Evolutionary conservation across 345 rosid species (phyloP).

Genomic region (Bruguiera gymnorhiza): DNA sequence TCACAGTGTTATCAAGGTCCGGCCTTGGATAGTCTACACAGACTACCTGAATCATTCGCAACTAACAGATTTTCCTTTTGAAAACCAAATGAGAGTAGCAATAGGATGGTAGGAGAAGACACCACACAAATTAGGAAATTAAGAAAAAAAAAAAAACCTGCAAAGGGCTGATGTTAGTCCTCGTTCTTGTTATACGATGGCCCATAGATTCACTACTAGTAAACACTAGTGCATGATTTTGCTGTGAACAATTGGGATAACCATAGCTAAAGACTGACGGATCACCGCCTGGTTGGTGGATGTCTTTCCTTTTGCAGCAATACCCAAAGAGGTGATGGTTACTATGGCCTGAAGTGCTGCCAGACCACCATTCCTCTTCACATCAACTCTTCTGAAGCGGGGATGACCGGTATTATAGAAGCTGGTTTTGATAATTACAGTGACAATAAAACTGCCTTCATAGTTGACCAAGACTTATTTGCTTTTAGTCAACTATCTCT

Average conservation of each 20-base stretch:
- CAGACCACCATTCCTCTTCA: conserved; percentile 10
- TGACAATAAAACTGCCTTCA: neutral
- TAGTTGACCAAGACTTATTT: neutral
- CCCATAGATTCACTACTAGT: conserved; percentile 48
- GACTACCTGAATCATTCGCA: conserved; percentile 45
- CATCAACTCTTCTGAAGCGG: neutral
- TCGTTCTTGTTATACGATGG: conserved; percentile 37
- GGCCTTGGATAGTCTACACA: conserved; percentile 87
- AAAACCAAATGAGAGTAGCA: neutral
- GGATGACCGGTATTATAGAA: neutral
- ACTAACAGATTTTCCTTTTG: neutral
- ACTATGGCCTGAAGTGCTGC: conserved; percentile 14
- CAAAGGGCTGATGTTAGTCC: conserved; percentile 35
- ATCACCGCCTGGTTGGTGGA: neutral
- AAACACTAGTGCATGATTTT: conserved; percentile 30
- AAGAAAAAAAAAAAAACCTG: conserved; percentile 38
- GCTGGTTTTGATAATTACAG: neutral
- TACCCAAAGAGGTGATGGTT: neutral
- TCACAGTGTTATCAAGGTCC: conserved; percentile 66
- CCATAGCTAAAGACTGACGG: neutral
- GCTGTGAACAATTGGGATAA: conserved; percentile 4
- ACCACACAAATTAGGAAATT: neutral
- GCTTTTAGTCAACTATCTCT: neutral
- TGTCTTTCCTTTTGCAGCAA: neutral
- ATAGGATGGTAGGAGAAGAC: neutral